These are phyloP conservation scores for Fistulinella prunicolor DNA, from an alignment of 768 basidiomycete genomes.

Conservation along the genomic window DNA sequence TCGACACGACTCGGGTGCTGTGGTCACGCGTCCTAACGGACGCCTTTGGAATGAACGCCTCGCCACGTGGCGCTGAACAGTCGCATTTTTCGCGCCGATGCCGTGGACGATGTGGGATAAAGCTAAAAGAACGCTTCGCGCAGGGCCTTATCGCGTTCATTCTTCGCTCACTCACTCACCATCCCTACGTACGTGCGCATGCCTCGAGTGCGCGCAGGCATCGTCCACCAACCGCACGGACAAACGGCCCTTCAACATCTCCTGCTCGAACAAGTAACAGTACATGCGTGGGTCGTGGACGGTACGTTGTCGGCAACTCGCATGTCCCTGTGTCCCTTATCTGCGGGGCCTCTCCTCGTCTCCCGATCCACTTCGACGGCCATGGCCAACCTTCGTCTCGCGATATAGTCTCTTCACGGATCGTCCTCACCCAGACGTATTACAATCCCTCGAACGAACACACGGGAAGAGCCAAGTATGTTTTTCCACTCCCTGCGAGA, in stretches of 20 bases:
- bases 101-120: no score
- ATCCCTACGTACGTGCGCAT: constrained; percentile 2
- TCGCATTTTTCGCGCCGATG: no score
- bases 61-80: no score
- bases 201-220: constrained; percentile 23
- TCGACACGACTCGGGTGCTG: no score
- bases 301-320: no score
- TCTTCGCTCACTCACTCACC: no score
- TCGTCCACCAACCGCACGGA: constrained; percentile 30
- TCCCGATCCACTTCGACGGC: background rate
- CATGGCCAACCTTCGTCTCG: background rate
- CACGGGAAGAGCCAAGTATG: constrained; percentile 49
- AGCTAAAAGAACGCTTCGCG: no score
- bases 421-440: constrained; percentile 41
- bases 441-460: constrained; percentile 35
- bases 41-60: no score
- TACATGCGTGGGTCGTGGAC: constrained; percentile 43
- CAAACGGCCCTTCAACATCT: constrained; percentile 29
- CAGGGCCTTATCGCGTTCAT: no score
- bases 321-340: no score
- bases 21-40: no score
- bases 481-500: constrained; percentile 56
- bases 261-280: constrained; percentile 40
- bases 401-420: constrained; percentile 41
- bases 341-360: constrained; percentile 11